Base-by-base conservation (phyloP, 2,329 filamentous ascomycete genomes). In the Dactylellina leptospora region DNA sequence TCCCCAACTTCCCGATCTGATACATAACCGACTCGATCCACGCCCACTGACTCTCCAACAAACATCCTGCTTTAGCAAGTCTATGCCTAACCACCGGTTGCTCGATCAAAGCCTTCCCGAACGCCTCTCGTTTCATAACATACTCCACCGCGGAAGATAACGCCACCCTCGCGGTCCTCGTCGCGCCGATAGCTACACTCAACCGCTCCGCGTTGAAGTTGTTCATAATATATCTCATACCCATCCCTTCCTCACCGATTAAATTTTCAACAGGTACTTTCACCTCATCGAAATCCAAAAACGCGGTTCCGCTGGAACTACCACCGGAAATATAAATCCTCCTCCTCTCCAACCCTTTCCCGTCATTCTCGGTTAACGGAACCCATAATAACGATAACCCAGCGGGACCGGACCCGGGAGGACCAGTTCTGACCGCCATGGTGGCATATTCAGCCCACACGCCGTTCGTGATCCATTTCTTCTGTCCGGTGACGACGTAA, bases 131-230 rank as follows among this genome's bases (percentile, higher is more conserved):
- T 79, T 87, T 88, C 74, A 89, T 78, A 22, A 84, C 84, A 76
- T 90, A 89, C 55, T 84, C 84, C 74, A 88, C 85, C 0, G 87
- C 87, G 0, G 85, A 78, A 11, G 82, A 79, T 0, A 90, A 80
- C 0, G 86, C 87, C 1, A 89, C 86, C 6, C 85, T 82, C 0
- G 88, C 83, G 76, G 87, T 83, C 1, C 89, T 82, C 1, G 87
- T 89, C 0, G 85, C 84, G 0, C 85, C 84, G 11, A 91, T 85
- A 0, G 86, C 83, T 74, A 92, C 90, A 13, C 83, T 83, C 9
- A 92, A 81, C 0, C 89, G 85, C 79, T 92, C 90, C 78, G 92
- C 89, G 80, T 92, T 92, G 84, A 92, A 92, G 80, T 92, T 90
- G 59, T 86, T 88, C 88, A 90, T 90, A 76, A 90, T 85, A 77